Conservation (phyloP, 1,139 yeast genomes). For the Ashbya aceris region DNA sequence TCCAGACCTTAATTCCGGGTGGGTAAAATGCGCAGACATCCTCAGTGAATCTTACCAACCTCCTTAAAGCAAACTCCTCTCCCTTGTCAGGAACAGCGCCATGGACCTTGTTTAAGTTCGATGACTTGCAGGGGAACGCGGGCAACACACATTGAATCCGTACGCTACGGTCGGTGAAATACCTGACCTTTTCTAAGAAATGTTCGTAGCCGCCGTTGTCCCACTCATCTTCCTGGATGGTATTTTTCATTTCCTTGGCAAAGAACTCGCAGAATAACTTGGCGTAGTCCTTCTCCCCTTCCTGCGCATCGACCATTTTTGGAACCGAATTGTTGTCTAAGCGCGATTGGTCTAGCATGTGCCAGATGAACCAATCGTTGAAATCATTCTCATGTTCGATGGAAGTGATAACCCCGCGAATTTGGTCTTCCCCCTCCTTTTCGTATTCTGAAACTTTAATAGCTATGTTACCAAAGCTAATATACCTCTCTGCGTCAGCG, state of each 20-base stretch:
- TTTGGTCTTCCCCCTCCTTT: conserved; percentile 24
- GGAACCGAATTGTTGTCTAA: conserved; percentile 17
- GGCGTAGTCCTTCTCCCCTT: conserved; percentile 19
- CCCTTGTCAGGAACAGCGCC: conserved; percentile 44
- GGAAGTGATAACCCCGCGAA: conserved; percentile 31
- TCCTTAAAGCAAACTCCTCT: conserved; percentile 33
- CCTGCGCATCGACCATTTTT: conserved; percentile 3
- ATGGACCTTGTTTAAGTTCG: conserved; percentile 46
- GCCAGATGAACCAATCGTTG: conserved; percentile 32
- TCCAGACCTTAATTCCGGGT: conserved; percentile 48
- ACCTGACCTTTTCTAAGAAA: conserved; percentile 36
- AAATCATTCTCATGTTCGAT: conserved; percentile 25
- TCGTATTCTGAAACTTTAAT: conserved; percentile 28
- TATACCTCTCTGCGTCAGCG: conserved; percentile 15
- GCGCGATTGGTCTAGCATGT: conserved; percentile 30
- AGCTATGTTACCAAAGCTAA: conserved; percentile 14
- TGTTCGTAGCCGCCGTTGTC: conserved; percentile 35
- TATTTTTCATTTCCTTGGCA: conserved; percentile 39
- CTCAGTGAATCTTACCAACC: conserved; percentile 27
- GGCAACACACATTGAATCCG: conserved; percentile 51
- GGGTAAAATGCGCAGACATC: conserved; percentile 36
- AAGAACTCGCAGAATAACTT: conserved; percentile 32
- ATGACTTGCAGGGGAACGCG: conserved; percentile 57
- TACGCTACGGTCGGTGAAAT: conserved; percentile 40
- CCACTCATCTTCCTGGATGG: conserved; percentile 44